Conservation (phyloP, 108 stramenopile species). For the Schizochytrium sp. region DNA sequence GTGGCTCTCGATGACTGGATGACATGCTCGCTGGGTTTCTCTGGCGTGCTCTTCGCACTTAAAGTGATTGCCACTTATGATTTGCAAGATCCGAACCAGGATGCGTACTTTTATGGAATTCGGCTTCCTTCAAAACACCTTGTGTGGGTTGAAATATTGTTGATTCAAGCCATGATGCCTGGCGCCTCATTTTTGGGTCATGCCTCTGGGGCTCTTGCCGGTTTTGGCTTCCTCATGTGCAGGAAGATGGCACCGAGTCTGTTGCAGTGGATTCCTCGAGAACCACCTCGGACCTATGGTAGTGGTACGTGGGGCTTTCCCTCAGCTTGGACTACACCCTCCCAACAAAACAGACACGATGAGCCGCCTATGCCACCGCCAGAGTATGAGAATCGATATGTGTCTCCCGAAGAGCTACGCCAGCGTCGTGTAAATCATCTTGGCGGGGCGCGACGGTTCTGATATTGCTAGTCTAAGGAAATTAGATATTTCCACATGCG, state of each 20-base stretch:
- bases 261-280: constrained; percentile 16
- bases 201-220: neutral
- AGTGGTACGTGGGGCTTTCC: neutral
- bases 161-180: constrained; percentile 10
- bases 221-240: neutral
- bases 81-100: neutral
- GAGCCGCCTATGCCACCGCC: neutral
- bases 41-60: constrained; percentile 65
- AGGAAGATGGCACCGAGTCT: neutral
- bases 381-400: neutral
- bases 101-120: constrained; percentile 17
- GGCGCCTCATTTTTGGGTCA: neutral
- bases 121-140: constrained; percentile 12
- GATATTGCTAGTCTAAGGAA: too few relatives aligned
- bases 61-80: constrained; percentile 55
- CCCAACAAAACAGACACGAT: neutral
- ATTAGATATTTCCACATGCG: too few relatives aligned
- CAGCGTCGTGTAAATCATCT: neutral
- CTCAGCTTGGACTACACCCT: neutral
- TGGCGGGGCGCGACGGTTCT: neutral
- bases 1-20: constrained; percentile 42
- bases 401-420: constrained; percentile 9
- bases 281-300: constrained; percentile 2
- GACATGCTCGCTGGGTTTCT: constrained; percentile 64
- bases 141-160: neutral